Percentiles rank a stretch among this genome's conserved stretches.
Evolutionary conservation across 2,329 filamentous ascomycete genomes (phyloP).

Genomic region (Fusarium paranaense): DNA sequence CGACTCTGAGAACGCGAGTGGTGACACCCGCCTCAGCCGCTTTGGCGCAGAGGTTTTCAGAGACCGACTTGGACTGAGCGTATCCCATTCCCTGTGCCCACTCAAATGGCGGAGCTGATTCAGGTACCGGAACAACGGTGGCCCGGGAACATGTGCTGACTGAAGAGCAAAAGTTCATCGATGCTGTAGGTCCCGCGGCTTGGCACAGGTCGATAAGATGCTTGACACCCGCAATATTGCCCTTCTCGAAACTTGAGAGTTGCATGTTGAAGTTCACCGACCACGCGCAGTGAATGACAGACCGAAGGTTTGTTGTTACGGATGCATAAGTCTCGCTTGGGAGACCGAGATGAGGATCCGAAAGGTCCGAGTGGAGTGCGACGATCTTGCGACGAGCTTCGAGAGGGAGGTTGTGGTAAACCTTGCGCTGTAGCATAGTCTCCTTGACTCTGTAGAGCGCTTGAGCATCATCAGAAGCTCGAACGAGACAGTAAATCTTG

Average conservation of each 20-base stretch:
- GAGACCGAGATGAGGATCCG: not conserved
- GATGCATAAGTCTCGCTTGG: conserved; percentile 47
- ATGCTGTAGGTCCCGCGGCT: conserved; percentile 22
- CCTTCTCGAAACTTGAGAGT: conserved; percentile 60
- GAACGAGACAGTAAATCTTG: conserved; percentile 53
- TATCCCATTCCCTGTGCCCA: conserved; percentile 58
- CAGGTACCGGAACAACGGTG: conserved; percentile 50
- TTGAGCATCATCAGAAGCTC: conserved; percentile 1
- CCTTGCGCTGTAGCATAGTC: not conserved
- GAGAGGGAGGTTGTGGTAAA: conserved; percentile 17
- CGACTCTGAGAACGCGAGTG: conserved; percentile 57
- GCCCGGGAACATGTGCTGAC: conserved; percentile 56
- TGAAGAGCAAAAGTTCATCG: conserved; percentile 65
- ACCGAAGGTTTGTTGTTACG: conserved; percentile 46
- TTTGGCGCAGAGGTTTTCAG: conserved; percentile 52
- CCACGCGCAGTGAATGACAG: conserved; percentile 65
- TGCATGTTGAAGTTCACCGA: conserved; percentile 68
- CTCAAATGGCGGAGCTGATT: conserved; percentile 49
- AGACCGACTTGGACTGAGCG: conserved; percentile 54
- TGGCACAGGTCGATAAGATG: conserved; percentile 58
- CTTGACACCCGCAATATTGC: conserved; percentile 58
- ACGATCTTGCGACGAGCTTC: conserved; percentile 33
- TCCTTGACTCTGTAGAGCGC: conserved; percentile 11
- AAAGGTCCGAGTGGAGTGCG: conserved; percentile 24
- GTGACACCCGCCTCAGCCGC: conserved; percentile 50